A percentile compares a stretch with the other conserved stretches of the same genome.
Conservation (phyloP, 352 stramenopile genomes). For the Phytophthora foliorum region DNA sequence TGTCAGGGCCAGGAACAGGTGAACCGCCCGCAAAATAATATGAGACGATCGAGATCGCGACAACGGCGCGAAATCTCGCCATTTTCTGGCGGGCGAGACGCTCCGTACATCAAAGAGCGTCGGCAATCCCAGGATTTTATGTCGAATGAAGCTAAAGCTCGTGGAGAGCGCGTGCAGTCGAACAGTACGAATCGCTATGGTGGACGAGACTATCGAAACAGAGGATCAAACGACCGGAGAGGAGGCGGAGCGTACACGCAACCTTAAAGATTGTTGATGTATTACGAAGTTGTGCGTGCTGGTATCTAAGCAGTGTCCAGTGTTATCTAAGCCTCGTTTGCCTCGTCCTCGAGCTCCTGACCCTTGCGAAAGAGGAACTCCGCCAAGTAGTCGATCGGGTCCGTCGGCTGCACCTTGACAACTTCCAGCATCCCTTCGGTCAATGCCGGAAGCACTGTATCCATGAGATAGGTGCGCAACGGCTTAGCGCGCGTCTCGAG, state of each 20-base stretch:
- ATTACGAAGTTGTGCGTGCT: not conserved
- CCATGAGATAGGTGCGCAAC: slow-evolving; percentile 84
- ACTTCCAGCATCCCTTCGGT: slow-evolving; percentile 90
- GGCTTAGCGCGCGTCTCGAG: slow-evolving; percentile 85
- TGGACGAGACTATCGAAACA: slow-evolving; percentile 2
- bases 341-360: slow-evolving; percentile 57
- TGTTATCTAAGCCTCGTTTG: slow-evolving; percentile 36
- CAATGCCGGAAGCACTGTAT: slow-evolving; percentile 85
- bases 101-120: slow-evolving; percentile 8
- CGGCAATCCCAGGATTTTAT: slow-evolving; percentile 15
- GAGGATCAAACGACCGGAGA: slow-evolving; percentile 28
- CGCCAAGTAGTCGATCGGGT: slow-evolving; percentile 91
- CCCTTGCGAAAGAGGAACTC: slow-evolving; percentile 90
- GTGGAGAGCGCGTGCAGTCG: slow-evolving; percentile 12
- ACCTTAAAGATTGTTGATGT: slow-evolving; percentile 8
- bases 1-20: too few species aligned
- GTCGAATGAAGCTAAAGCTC: slow-evolving; percentile 7
- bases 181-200: slow-evolving; percentile 1
- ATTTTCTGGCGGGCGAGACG: not conserved
- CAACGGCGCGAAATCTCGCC: slow-evolving; percentile 10
- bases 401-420: slow-evolving; percentile 86
- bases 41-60: slow-evolving; percentile 20
- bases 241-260: slow-evolving; percentile 8
- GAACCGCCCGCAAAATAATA: not conserved
- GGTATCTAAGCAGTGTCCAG: not conserved